phyloP scores from a whole-genome alignment of 2,329 filamentous ascomycete genomes.

The Ascochyta clinopodiicola region DNA sequence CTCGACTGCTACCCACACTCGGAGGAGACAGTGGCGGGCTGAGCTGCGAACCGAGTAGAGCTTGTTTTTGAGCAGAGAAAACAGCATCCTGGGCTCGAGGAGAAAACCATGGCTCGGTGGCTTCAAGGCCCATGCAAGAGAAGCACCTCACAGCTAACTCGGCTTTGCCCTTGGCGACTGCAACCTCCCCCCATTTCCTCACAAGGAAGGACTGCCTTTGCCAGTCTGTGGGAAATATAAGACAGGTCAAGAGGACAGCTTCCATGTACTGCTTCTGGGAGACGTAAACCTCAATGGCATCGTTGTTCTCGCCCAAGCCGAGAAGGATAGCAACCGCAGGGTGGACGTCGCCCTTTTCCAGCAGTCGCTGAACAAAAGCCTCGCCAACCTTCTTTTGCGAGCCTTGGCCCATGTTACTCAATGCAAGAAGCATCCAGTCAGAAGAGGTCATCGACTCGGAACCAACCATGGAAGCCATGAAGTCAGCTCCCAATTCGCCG shows the following conservation, averaged over 20 bases:
- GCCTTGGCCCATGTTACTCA: slow-evolving; percentile 79
- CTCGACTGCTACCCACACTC: slow-evolving; percentile 58
- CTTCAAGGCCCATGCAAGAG: slow-evolving; percentile 85
- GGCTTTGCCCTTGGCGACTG: slow-evolving; percentile 84
- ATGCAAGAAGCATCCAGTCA: slow-evolving; percentile 95
- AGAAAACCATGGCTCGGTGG: slow-evolving; percentile 85
- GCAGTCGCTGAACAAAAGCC: slow-evolving; percentile 85
- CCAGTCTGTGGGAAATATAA: slow-evolving; percentile 86
- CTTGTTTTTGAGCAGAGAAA: slow-evolving; percentile 61
- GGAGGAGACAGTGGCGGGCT: slow-evolving; percentile 79
- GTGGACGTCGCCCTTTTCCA: slow-evolving; percentile 90
- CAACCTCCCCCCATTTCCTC: slow-evolving; percentile 93
- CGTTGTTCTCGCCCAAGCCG: slow-evolving; percentile 88
- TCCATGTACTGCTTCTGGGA: slow-evolving; percentile 93
- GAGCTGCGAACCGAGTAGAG: slow-evolving; percentile 60
- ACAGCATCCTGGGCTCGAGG: slow-evolving; percentile 73
- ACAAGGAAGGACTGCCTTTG: slow-evolving; percentile 86
- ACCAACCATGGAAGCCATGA: slow-evolving; percentile 75
- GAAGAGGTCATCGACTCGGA: slow-evolving; percentile 89
- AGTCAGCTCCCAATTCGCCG: slow-evolving; percentile 80
- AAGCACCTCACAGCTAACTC: slow-evolving; percentile 93
- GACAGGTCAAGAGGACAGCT: slow-evolving; percentile 84
- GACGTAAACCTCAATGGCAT: slow-evolving; percentile 95
- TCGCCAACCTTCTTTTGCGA: slow-evolving; percentile 91
- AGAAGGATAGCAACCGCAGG: slow-evolving; percentile 92